phyloP scores from a whole-genome alignment of 768 basidiomycete species.

The Hypsizygus marmoreus region DNA sequence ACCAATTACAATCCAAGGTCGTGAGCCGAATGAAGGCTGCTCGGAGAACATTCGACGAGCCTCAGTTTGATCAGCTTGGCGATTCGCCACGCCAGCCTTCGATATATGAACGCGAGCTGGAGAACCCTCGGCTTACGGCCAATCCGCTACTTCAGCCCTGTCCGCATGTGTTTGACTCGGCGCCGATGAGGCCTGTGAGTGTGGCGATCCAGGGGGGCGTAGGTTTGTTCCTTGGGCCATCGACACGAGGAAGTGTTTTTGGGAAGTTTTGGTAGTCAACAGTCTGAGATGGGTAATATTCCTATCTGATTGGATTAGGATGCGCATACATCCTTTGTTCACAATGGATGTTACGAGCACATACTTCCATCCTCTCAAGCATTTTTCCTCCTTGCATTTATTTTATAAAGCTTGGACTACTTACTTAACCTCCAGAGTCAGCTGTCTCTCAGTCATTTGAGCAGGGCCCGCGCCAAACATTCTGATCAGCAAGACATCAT shows the following conservation, averaged over 20 bases:
- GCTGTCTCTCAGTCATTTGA: not conserved
- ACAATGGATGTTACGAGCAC: no score
- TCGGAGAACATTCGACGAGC: conserved; percentile 52
- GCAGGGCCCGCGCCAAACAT: no score
- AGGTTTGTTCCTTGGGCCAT: conserved; percentile 54
- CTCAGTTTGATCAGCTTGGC: conserved; percentile 49
- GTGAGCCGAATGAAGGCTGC: conserved; percentile 60
- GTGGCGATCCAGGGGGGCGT: conserved; percentile 76
- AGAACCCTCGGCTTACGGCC: conserved; percentile 48
- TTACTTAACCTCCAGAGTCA: not conserved
- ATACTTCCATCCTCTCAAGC: no score
- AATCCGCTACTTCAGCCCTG: conserved; percentile 69
- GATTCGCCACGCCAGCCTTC: conserved; percentile 61
- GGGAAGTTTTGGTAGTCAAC: conserved; percentile 57
- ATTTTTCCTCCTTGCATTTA: not conserved
- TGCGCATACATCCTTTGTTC: no score
- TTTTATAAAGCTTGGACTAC: not conserved
- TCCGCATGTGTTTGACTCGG: conserved; percentile 75
- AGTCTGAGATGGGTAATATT: not conserved
- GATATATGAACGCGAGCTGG: conserved; percentile 75
- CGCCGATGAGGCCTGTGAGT: conserved; percentile 75
- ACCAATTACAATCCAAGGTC: no score
- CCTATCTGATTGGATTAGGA: not conserved
- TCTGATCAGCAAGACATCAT: no score
- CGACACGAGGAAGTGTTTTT: conserved; percentile 54